Evolutionary conservation across 192 early-diverging fungal species (phyloP).

Genomic region (Coemansia sp.): DNA sequence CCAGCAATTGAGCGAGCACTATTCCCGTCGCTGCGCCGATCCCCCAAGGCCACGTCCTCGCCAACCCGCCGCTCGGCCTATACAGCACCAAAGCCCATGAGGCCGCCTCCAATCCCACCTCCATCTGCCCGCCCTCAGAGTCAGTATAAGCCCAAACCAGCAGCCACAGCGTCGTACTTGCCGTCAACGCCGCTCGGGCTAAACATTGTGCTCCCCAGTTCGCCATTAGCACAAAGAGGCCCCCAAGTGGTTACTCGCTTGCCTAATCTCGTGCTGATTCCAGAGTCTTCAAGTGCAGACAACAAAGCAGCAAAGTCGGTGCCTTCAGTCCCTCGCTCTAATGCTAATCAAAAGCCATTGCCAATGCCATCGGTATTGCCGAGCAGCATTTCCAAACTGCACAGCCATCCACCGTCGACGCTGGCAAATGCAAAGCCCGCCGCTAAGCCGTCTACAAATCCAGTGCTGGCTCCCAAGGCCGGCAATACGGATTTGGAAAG

Average conservation of each 20-base stretch:
- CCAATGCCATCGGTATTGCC: neutral
- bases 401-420: neutral
- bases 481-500: neutral
- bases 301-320: neutral
- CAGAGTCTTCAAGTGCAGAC: neutral
- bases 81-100: conserved; percentile 3
- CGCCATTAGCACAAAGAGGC: conserved; percentile 6
- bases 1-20: conserved; percentile 22
- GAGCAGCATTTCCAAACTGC: neutral
- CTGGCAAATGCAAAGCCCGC: neutral
- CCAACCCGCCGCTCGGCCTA: neutral
- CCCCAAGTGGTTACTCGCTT: neutral
- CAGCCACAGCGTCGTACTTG: neutral
- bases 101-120: conserved; percentile 20
- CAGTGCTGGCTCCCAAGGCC: neutral
- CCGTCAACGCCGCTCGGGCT: neutral
- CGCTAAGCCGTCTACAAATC: neutral
- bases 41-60: neutral
- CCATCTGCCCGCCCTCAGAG: neutral
- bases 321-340: neutral
- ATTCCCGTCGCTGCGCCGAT: conserved; percentile 11
- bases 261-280: conserved; percentile 5
- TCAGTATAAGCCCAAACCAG: neutral
- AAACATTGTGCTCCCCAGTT: conserved; percentile 6
- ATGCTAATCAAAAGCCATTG: neutral